A percentile compares a stretch with the other conserved stretches of the same genome.
Evolutionary conservation across 139 green algal species (phyloP).

Genomic region (Picochlorum sp.): DNA sequence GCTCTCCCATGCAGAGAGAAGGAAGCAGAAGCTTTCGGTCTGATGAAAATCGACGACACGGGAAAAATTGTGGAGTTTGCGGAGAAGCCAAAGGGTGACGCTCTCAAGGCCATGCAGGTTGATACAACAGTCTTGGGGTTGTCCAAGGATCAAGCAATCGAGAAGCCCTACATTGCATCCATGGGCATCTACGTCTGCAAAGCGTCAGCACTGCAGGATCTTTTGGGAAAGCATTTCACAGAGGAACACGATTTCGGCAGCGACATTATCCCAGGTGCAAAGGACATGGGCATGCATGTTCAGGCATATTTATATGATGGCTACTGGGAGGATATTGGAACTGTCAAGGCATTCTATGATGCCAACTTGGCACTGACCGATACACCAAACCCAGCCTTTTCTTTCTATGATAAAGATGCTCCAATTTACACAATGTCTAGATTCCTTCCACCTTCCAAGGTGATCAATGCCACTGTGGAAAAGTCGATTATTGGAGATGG

Average conservation of each 20-base stretch:
- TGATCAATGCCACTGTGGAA: slow-evolving; percentile 39
- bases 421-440: slow-evolving; percentile 80
- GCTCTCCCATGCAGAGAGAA: slow-evolving; percentile 90
- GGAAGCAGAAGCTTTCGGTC: slow-evolving; percentile 82
- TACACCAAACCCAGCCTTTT: slow-evolving; percentile 72
- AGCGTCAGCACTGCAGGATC: slow-evolving; percentile 35
- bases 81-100: slow-evolving; percentile 95
- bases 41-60: slow-evolving; percentile 98
- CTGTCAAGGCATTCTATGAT: slow-evolving; percentile 95
- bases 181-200: slow-evolving; percentile 99
- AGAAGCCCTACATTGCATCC: slow-evolving; percentile 96
- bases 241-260: slow-evolving; percentile 74
- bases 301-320: slow-evolving; percentile 72
- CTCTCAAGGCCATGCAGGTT: slow-evolving; percentile 75
- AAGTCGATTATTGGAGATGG: slow-evolving; percentile 71
- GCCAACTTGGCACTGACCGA: slow-evolving; percentile 89
- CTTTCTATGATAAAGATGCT: slow-evolving; percentile 67
- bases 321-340: slow-evolving; percentile 93
- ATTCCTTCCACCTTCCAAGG: slow-evolving; percentile 74
- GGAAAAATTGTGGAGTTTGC: slow-evolving; percentile 89
- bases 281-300: slow-evolving; percentile 62
- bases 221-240: slow-evolving; percentile 51
- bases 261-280: slow-evolving; percentile 80
- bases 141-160: slow-evolving; percentile 67
- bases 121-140: slow-evolving; percentile 94